phyloP scores from a whole-genome alignment of 371 early-diverging fungal genomes.

The Mortierella sp. region DNA sequence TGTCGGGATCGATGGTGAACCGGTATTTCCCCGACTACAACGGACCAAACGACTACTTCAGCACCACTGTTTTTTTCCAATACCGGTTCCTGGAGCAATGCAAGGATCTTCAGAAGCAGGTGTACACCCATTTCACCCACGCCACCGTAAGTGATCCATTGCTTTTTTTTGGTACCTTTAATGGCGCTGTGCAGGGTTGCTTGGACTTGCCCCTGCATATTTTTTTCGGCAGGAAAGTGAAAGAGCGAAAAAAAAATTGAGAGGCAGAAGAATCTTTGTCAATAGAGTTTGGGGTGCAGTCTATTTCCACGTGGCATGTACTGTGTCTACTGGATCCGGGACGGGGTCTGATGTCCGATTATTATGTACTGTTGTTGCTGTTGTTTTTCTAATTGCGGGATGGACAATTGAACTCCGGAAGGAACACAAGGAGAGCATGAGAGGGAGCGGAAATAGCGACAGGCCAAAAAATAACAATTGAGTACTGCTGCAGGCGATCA shows the following conservation, averaged over 20 bases:
- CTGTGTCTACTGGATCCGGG: background rate
- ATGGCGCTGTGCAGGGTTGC: background rate
- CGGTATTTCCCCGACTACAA: slow-evolving; percentile 40
- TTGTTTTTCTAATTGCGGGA: background rate
- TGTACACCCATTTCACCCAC: slow-evolving; percentile 72
- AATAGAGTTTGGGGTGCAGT: background rate
- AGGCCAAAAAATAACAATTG: no score
- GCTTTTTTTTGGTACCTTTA: background rate
- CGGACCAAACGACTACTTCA: slow-evolving; percentile 67
- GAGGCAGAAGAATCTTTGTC: background rate
- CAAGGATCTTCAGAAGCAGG: slow-evolving; percentile 65
- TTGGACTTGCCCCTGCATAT: slow-evolving; percentile 1
- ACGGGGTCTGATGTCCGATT: background rate
- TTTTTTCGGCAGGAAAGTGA: background rate
- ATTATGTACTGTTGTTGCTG: background rate
- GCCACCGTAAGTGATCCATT: slow-evolving; percentile 58
- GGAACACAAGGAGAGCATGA: background rate
- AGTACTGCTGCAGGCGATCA: background rate
- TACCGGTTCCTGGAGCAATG: slow-evolving; percentile 66
- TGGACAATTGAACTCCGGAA: background rate
- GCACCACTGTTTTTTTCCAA: slow-evolving; percentile 70
- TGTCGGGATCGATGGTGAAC: slow-evolving; percentile 29
- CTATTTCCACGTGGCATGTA: slow-evolving; percentile 5
- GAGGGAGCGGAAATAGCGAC: background rate
- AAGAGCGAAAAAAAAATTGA: background rate